Evolutionary conservation across 202 grass and related monocot genomes (phyloP), one percentile per base, ranked within the genome.

Genomic region (Dendrocalamus latiflorus): DNA sequence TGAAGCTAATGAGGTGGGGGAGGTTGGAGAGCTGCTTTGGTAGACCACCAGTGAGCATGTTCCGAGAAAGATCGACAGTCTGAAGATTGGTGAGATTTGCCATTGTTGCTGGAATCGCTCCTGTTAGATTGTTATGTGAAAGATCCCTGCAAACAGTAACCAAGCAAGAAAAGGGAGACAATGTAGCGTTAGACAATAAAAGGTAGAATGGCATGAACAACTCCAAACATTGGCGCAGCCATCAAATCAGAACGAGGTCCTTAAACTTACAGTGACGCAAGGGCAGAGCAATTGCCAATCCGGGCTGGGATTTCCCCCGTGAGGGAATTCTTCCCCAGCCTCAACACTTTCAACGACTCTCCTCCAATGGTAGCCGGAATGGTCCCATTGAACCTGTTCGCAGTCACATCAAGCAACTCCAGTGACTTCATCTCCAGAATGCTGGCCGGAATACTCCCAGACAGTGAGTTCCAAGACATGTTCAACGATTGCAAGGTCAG

Each of bases 1-100:
- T 95, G 81, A 98, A 98, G 66, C 84, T 30, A 49, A 54, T 34
- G 65, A 98, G 93, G 76, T 82, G 88, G 47, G 85, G 83, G 12
- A 98, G 86, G 59, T 98, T 81, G 30, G 96, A 93, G 51, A 98
- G 81, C 76, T 89, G 82, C 83, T 95, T 98, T 53, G 96, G 91
- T 75, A 98, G 80, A 56, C 22, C 69, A 72, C 96, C 96, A 9
- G 75, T 87, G 82, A 98, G 91, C 70, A 76, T 88, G 61, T 98
- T 98, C 73, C 57, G 71, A 59, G 96, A 95, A 37, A 98, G 83
- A 87, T 95, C 90, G 53, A 90, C 83, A 53, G 59, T 75, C 64
- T 88, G 69, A 13, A 98, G 91, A 81, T 87, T 89, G 50, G 80
- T 89, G 73, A 98, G 85, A 72, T 90, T 89, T 17, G 87, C 79